These are phyloP conservation scores for Suillus variegatus DNA, from an alignment of 768 basidiomycete species.

Conservation along the genomic window DNA sequence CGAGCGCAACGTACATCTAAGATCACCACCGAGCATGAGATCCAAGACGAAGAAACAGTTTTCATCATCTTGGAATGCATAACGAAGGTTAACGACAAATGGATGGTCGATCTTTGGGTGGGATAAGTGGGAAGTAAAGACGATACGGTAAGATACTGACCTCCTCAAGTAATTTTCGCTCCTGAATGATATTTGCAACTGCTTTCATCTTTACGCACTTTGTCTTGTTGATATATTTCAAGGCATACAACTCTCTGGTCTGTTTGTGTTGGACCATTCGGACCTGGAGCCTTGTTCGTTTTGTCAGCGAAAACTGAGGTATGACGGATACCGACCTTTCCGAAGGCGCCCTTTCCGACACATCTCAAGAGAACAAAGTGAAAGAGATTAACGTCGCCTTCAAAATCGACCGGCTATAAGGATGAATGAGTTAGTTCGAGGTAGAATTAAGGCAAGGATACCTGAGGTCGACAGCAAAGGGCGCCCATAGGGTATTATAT, in stretches of 20 bases:
- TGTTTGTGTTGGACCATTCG: conserved; percentile 99
- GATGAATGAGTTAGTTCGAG: conserved; percentile 5
- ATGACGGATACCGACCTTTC: conserved; percentile 67
- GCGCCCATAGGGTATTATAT: conserved; percentile 57
- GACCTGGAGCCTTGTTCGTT: conserved; percentile 58
- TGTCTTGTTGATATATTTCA: conserved; percentile 99
- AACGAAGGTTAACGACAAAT: conserved; percentile 91
- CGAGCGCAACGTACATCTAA: conserved; percentile 70
- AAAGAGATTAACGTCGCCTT: conserved; percentile 94
- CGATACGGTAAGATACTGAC: conserved; percentile 38
- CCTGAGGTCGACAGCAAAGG: conserved; percentile 82
- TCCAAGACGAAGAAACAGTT: conserved; percentile 99
- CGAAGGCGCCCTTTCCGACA: conserved; percentile 99
- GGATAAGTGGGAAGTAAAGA: neutral
- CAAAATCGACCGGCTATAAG: conserved; percentile 87
- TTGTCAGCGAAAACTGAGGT: conserved; percentile 9
- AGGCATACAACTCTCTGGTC: conserved; percentile 92
- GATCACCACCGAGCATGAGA: conserved; percentile 94
- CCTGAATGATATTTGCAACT: conserved; percentile 96
- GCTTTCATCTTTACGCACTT: conserved; percentile 99
- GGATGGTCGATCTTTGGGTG: conserved; percentile 83
- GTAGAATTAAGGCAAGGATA: conserved; percentile 30
- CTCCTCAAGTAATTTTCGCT: conserved; percentile 93
- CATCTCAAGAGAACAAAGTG: conserved; percentile 94
- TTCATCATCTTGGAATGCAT: conserved; percentile 97